Evolutionary conservation across 495 filamentous ascomycete species (phyloP).

Genomic region (Neurospora sp.): DNA sequence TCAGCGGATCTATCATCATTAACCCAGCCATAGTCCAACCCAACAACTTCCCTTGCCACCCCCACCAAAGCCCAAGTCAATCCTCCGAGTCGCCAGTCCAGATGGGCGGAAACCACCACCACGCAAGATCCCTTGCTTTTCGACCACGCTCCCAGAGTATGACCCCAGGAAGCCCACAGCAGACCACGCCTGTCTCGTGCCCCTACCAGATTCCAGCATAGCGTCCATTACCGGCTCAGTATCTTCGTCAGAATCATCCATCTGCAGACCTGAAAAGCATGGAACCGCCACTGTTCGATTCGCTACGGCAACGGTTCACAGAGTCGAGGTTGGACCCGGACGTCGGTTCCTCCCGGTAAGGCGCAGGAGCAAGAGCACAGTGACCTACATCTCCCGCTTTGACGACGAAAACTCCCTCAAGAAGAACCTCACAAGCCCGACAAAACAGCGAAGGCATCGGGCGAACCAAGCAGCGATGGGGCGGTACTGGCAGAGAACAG

Average conservation of each 20-base stretch:
- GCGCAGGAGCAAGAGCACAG: slow-evolving; percentile 24
- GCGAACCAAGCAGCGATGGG: slow-evolving; percentile 27
- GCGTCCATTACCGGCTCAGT: not conserved
- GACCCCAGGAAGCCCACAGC: slow-evolving; percentile 5
- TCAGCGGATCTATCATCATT: not conserved
- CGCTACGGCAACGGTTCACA: slow-evolving; percentile 23
- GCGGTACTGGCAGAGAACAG: slow-evolving; percentile 23
- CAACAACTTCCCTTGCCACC: slow-evolving; percentile 1
- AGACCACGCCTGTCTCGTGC: slow-evolving; percentile 1
- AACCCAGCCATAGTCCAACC: not conserved
- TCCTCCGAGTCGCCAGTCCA: slow-evolving; percentile 22
- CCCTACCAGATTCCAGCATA: not conserved
- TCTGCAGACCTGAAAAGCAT: not conserved
- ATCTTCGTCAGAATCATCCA: not conserved
- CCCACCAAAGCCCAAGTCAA: slow-evolving; percentile 17
- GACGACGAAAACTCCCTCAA: slow-evolving; percentile 16
- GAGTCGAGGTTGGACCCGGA: slow-evolving; percentile 21
- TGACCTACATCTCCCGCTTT: slow-evolving; percentile 24
- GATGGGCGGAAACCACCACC: slow-evolving; percentile 11
- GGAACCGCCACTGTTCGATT: slow-evolving; percentile 21
- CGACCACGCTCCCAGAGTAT: slow-evolving; percentile 6
- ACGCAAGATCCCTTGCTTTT: slow-evolving; percentile 10
- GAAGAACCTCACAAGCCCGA: slow-evolving; percentile 15
- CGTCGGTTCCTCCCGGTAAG: slow-evolving; percentile 23
- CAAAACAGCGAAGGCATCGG: slow-evolving; percentile 21